These are phyloP conservation scores for Linum trigynum DNA, from an alignment of 345 rosid genomes.

Conservation along the genomic window DNA sequence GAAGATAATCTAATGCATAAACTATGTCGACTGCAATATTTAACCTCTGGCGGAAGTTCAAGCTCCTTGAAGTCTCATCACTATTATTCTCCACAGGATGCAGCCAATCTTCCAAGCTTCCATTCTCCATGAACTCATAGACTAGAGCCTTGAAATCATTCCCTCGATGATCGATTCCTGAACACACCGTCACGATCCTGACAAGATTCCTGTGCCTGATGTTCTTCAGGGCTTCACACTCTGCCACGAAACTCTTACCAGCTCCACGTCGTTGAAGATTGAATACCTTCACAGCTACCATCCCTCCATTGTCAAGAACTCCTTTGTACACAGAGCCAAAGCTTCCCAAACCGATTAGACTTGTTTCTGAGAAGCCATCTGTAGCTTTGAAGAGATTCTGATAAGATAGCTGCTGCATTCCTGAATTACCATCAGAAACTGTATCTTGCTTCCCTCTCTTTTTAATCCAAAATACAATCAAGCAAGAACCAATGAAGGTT, in stretches of 20 bases:
- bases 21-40: constrained; percentile 6
- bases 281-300: constrained; percentile 11
- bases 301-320: constrained; percentile 7
- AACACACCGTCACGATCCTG: constrained; percentile 8
- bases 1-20: constrained; percentile 11
- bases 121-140: constrained; percentile 11
- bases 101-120: constrained; percentile 12
- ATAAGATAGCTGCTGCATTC: not conserved
- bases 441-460: constrained; percentile 2
- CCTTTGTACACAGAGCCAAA: constrained; percentile 20
- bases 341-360: constrained; percentile 12
- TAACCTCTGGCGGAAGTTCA: not conserved
- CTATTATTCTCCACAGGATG: not conserved
- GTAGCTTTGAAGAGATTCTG: constrained; percentile 6
- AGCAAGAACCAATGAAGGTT: not conserved
- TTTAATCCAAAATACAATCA: not conserved
- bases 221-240: constrained; percentile 13
- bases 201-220: constrained; percentile 15
- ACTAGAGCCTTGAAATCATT: constrained; percentile 15
- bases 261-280: constrained; percentile 15
- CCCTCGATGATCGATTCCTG: constrained; percentile 11
- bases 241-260: constrained; percentile 16
- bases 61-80: not conserved
- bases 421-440: not conserved
- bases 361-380: constrained; percentile 8